Evolutionary conservation across 1,284 basidiomycete species (phyloP).

Genomic region (Papiliotrema fonsecae): DNA sequence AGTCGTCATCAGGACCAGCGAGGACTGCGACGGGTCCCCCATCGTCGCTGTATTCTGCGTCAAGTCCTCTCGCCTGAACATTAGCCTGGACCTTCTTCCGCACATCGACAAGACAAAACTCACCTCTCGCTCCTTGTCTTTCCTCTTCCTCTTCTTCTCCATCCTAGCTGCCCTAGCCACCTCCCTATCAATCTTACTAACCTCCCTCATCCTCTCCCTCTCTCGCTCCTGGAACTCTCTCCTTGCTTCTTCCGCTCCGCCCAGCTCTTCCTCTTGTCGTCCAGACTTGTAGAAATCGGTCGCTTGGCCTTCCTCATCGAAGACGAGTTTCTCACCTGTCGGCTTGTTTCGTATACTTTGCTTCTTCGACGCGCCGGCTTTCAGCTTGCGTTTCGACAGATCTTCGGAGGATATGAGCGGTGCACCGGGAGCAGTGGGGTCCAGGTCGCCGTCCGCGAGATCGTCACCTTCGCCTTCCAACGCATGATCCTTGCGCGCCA

Average conservation of each 20-base stretch:
- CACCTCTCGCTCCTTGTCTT: conserved; percentile 71
- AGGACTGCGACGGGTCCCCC: conserved; percentile 15
- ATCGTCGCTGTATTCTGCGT: conserved; percentile 14
- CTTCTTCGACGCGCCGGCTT: conserved; percentile 73
- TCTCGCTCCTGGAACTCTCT: conserved; percentile 67
- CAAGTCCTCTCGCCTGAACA: conserved; percentile 2
- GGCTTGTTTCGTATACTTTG: conserved; percentile 62
- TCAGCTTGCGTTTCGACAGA: conserved; percentile 61
- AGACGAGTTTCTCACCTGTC: conserved; percentile 62
- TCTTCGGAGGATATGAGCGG: conserved; percentile 42
- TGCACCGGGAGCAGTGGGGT: conserved; percentile 44
- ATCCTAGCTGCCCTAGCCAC: conserved; percentile 81
- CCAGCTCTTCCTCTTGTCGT: conserved; percentile 61
- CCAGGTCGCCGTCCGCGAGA: conserved; percentile 36
- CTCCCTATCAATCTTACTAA: conserved; percentile 70
- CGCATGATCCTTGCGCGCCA: conserved; percentile 85
- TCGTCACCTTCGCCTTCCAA: conserved; percentile 38
- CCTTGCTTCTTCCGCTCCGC: conserved; percentile 64
- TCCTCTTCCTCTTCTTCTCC: conserved; percentile 78
- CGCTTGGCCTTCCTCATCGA: conserved; percentile 75
- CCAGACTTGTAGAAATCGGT: conserved; percentile 75
- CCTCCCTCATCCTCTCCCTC: conserved; percentile 62
- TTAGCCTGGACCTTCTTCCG: neutral
- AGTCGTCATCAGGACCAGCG: conserved; percentile 3
- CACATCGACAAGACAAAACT: conserved; percentile 14